Conservation (phyloP, 192 early-diverging fungal species). For the Mortierella alpina region DNA sequence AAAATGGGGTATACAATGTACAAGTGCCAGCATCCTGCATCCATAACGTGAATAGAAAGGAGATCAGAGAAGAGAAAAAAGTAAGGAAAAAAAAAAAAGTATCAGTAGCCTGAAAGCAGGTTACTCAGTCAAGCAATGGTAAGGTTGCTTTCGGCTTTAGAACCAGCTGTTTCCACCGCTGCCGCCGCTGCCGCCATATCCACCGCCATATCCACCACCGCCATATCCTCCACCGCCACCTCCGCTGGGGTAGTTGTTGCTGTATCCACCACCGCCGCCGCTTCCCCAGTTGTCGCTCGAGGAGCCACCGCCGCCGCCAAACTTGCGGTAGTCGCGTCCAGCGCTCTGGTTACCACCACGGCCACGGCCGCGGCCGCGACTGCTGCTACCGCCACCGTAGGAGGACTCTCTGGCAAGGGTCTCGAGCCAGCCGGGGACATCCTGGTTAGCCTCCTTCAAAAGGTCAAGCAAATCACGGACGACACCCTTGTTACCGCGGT, state of each 20-base stretch:
- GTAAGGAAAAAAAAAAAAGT: conserved; percentile 21
- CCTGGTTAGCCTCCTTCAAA: conserved; percentile 94
- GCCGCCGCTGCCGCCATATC: conserved; percentile 38
- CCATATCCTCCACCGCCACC: conserved; percentile 53
- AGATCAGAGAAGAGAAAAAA: conserved; percentile 7
- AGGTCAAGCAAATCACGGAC: conserved; percentile 88
- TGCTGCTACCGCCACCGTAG: conserved; percentile 46
- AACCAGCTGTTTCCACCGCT: conserved; percentile 71
- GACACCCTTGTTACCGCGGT: conserved; percentile 85
- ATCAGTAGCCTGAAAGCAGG: conserved; percentile 9
- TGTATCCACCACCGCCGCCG: conserved; percentile 57
- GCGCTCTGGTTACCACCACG: conserved; percentile 55
- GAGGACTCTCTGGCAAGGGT: conserved; percentile 72
- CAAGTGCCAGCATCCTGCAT: conserved; percentile 50
- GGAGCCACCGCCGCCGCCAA: conserved; percentile 55
- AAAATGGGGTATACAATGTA: conserved; percentile 34
- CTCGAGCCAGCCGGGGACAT: conserved; percentile 86
- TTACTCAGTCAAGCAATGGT: neutral
- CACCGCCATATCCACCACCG: conserved; percentile 46
- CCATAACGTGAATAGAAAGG: conserved; percentile 39
- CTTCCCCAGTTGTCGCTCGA: conserved; percentile 55
- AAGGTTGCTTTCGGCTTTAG: conserved; percentile 38
- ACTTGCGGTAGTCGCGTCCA: conserved; percentile 54
- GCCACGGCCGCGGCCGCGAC: conserved; percentile 62
- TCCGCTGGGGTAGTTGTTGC: conserved; percentile 35